Conservation (phyloP, 129 eudicot species). For the Smallanthus sonchifolius region DNA sequence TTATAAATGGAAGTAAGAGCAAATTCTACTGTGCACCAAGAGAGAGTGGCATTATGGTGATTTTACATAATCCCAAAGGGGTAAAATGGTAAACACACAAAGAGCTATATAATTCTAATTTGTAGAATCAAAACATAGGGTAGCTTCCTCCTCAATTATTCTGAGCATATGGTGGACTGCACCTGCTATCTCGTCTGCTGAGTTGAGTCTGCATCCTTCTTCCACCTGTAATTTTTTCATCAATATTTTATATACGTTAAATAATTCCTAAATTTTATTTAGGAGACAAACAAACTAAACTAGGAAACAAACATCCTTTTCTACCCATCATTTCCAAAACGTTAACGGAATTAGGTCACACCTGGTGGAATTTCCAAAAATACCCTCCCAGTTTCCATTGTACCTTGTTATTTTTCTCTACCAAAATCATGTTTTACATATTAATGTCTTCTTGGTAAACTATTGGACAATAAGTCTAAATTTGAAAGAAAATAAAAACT, state of each 20-base stretch:
- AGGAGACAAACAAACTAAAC: constrained; percentile 19
- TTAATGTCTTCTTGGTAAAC: not conserved
- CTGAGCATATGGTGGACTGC: constrained; percentile 97
- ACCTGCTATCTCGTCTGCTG: constrained; percentile 89
- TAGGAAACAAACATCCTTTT: constrained; percentile 31
- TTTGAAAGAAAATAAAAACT: not conserved
- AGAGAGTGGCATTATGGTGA: constrained; percentile 27
- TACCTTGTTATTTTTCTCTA: not conserved
- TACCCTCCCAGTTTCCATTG: constrained; percentile 10
- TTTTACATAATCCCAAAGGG: constrained; percentile 18
- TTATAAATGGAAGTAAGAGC: constrained; percentile 16
- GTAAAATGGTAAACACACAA: constrained; percentile 29
- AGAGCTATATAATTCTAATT: constrained; percentile 29
- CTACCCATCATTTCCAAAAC: constrained; percentile 30
- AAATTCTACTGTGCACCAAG: constrained; percentile 13
- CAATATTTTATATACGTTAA: not conserved
- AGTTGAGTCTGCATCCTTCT: constrained; percentile 88
- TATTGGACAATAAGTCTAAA: not conserved
- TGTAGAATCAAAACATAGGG: constrained; percentile 42
- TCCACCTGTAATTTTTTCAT: constrained; percentile 57
- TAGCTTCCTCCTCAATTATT: constrained; percentile 84
- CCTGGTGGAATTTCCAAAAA: constrained; percentile 29
- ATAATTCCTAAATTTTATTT: constrained; percentile 11
- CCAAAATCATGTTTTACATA: not conserved
- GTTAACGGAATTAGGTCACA: constrained; percentile 33